Evolutionary conservation across 2,329 filamentous ascomycete genomes (phyloP), one percentile per base, ranked within the genome.

Genomic region (Periconia sp.): DNA sequence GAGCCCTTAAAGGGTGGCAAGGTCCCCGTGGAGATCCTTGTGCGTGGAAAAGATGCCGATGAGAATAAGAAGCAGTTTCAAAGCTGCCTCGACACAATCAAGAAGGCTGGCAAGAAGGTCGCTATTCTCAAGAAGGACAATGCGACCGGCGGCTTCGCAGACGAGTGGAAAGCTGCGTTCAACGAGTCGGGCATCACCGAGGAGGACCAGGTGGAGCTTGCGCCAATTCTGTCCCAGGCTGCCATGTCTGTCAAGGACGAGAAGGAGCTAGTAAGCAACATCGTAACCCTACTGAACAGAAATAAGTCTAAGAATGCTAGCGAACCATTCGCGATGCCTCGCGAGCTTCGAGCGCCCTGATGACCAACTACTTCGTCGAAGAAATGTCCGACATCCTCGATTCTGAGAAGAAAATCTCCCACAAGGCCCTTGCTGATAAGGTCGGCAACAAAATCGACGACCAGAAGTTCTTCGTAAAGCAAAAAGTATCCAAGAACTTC

Each of bases 331-430:
- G 95, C 65, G 95, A 92, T 57, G 91, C 92, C 4, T 94, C 94
- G 41, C 88, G 94, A 66, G 92, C 94, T 33, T 96, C 92, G 58
- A 92, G 95, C 54, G 92, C 91, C 45, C 78, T 97, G 47, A 95
- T 97, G 86, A 90, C 90, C 36, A 90, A 92, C 46, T 99, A 94
- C 72, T 97, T 97, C 69, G 86, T 99, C 54, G 94, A 99, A 66
- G 92, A 96, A 69, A 97, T 99, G 92, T 96, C 92, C 36, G 87
- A 88, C 58, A 87, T 97, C 38, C 83, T 99, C 47, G 94, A 99
- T 65, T 87, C 92, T 56, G 95, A 97, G 71, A 96, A 96, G 78
- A 96, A 96, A 68, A 90, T 97, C 66, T 94, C 91, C 52, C 94
- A 99, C 73, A 89, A 86, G 54, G 80, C 81, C 2, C 80, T 99